Percentiles rank a stretch among this genome's conserved stretches.
These are phyloP conservation scores for Hortiboletus campestris DNA, from an alignment of 768 basidiomycete genomes.

Conservation along the genomic window DNA sequence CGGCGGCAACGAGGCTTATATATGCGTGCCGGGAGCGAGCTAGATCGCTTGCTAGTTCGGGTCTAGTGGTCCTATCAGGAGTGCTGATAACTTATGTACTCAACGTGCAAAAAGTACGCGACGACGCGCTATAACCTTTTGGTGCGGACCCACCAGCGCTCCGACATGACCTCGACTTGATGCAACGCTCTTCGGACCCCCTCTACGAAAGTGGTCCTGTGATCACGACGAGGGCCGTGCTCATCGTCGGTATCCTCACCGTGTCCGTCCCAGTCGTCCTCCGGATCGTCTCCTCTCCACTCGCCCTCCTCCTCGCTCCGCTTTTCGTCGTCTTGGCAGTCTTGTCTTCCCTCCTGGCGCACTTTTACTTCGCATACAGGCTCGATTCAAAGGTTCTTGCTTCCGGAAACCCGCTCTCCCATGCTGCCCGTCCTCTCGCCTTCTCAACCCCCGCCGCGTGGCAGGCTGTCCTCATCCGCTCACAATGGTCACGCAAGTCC, in stretches of 20 bases:
- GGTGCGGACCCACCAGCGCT: not conserved
- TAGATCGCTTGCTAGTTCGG: not conserved
- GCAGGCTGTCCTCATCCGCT: constrained; percentile 85
- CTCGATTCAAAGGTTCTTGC: constrained; percentile 48
- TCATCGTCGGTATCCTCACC: constrained; percentile 56
- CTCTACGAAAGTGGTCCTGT: constrained; percentile 34
- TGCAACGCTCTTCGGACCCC: constrained; percentile 10
- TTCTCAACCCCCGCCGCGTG: constrained; percentile 95
- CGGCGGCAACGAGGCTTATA: constrained; percentile 2
- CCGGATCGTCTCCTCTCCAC: constrained; percentile 63
- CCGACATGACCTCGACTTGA: constrained; percentile 9
- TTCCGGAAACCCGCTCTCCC: constrained; percentile 39
- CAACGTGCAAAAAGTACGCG: too few species aligned
- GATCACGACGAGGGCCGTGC: constrained; percentile 50
- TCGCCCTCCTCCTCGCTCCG: constrained; percentile 63
- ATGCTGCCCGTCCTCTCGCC: constrained; percentile 68
- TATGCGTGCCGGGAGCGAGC: not conserved
- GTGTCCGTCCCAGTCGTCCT: constrained; percentile 52
- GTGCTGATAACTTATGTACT: not conserved
- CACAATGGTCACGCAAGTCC: constrained; percentile 81
- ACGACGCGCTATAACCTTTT: too few species aligned
- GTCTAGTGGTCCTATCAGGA: not conserved
- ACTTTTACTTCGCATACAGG: constrained; percentile 54
- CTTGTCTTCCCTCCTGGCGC: constrained; percentile 50
- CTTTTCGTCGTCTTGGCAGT: constrained; percentile 48